These are phyloP conservation scores for Basipetospora chlamydospora DNA, from an alignment of 2,329 filamentous ascomycete genomes.

Conservation along the genomic window DNA sequence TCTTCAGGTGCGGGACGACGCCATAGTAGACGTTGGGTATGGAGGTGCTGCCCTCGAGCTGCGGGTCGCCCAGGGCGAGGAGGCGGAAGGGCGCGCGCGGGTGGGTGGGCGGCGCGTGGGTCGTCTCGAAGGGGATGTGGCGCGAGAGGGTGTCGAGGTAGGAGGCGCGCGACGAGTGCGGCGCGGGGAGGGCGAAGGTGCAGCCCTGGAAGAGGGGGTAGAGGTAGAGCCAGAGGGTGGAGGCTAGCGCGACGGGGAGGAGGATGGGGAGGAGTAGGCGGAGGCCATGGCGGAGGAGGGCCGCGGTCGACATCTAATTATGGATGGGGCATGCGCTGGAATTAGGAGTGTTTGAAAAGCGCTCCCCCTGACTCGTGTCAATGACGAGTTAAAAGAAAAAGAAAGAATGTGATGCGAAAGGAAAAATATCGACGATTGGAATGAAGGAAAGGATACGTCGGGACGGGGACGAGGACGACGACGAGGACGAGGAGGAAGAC, in stretches of 20 bases:
- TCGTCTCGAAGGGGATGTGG: constrained; percentile 5
- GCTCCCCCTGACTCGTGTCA: too few species aligned
- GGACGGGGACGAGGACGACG: too few species aligned
- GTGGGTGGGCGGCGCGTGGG: constrained; percentile 4
- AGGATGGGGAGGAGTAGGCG: constrained; percentile 29
- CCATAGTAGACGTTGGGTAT: constrained; percentile 46
- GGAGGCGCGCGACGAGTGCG: constrained; percentile 6
- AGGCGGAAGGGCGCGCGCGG: constrained; percentile 63
- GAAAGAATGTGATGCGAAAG: not conserved
- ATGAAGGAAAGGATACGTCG: too few species aligned
- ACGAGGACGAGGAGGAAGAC: not conserved
- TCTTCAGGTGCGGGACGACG: constrained; percentile 37
- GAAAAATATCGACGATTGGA: not conserved
- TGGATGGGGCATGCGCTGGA: not conserved
- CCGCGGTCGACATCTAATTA: constrained; percentile 40
- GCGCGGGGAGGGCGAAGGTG: constrained; percentile 51
- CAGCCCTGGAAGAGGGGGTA: constrained; percentile 74
- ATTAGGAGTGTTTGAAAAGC: too few species aligned
- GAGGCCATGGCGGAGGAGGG: constrained; percentile 40
- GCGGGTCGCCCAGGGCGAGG: constrained; percentile 78
- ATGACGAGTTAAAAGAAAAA: too few species aligned
- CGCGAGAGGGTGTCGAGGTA: constrained; percentile 7
- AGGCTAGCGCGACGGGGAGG: constrained; percentile 49
- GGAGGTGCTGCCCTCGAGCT: constrained; percentile 83
- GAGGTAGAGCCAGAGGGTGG: constrained; percentile 69